Conservation (phyloP, 1,284 basidiomycete genomes). For the Trichosporon sp. region DNA sequence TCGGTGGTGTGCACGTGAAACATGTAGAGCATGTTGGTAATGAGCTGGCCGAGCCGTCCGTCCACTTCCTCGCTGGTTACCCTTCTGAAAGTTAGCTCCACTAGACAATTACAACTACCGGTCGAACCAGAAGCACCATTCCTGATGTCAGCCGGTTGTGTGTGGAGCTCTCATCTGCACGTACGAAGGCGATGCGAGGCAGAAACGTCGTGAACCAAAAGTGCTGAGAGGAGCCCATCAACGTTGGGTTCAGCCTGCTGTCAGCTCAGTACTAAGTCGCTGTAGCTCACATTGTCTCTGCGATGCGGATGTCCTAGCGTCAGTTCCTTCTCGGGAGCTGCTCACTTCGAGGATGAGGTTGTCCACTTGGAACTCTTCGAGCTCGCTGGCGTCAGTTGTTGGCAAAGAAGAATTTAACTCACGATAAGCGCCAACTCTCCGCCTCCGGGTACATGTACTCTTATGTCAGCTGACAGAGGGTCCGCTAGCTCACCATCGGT, state of each 20-base stretch:
- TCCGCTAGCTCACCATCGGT: conserved; percentile 23
- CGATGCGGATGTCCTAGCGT: conserved; percentile 31
- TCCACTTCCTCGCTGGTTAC: conserved; percentile 31
- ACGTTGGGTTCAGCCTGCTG: conserved; percentile 25
- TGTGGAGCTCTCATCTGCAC: not conserved
- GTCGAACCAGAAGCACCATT: conserved; percentile 37
- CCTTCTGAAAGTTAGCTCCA: conserved; percentile 17
- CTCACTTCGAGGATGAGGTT: conserved; percentile 31
- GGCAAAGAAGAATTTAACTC: not conserved
- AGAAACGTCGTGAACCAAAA: conserved; percentile 32
- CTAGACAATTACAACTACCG: conserved; percentile 23
- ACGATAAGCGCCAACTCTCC: conserved; percentile 27
- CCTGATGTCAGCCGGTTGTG: conserved; percentile 16
- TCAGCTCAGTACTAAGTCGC: not conserved
- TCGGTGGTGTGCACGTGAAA: conserved; percentile 25
- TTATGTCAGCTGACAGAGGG: not conserved
- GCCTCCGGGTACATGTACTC: conserved; percentile 32
- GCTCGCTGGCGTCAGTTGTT: conserved; percentile 20
- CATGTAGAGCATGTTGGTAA: conserved; percentile 28
- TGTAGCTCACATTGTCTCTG: conserved; percentile 29
- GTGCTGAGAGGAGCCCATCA: conserved; percentile 22
- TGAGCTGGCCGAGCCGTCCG: conserved; percentile 23
- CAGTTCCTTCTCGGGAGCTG: not conserved
- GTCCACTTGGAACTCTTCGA: conserved; percentile 32
- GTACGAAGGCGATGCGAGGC: conserved; percentile 27